Base-by-base conservation (phyloP, 2,329 filamentous ascomycete genomes). In the Ophiostoma sp. region DNA sequence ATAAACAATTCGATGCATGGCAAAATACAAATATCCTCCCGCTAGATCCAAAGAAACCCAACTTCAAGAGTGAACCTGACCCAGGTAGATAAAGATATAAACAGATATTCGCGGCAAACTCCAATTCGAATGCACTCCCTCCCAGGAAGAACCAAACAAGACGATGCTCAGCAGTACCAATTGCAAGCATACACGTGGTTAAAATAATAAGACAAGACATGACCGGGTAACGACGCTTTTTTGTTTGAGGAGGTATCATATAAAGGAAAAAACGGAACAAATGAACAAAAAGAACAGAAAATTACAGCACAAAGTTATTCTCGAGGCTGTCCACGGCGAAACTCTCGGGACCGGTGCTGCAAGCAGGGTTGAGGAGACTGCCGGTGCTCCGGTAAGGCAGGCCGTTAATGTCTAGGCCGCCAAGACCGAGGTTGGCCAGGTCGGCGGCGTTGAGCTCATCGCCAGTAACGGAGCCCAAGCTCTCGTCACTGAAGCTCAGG, bases 401-500 rank as follows among this genome's bases (percentile, higher is more conserved):
- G 66, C 76, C 77, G 44, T 76, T 76, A 62, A 82, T 77, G 67
- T 78, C 77, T 12, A 84, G 73, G 27, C 82, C 79, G 52, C 71
- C 55, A 1, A 73, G 71, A 4, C 71, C 71, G 67, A 84, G 73
- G 67, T 83, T 80, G 49, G 78, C 79, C 67, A 84, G 72, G 67
- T 84, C 80, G 42, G 79, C 79, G 5, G 81, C 76, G 3, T 78
- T 76, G 40, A 82, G 75, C 64, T 87, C 84, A 64, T 86, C 84
- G 1, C 79, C 81, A 0, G 79, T 80, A 3, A 65, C 70, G 0
- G 83, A 85, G 75, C 83, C 85, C 60, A 87, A 76, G 73, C 84
- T 85, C 72, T 86, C 84, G 67, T 86, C 84, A 70, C 84, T 86
- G 64, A 85, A 76, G 73, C 83, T 86, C 18, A 84, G 77, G 47